Evolutionary conservation across 2,329 filamentous ascomycete genomes (phyloP), one percentile per base, ranked within the genome.

Genomic region (Scytalidium lignicola): DNA sequence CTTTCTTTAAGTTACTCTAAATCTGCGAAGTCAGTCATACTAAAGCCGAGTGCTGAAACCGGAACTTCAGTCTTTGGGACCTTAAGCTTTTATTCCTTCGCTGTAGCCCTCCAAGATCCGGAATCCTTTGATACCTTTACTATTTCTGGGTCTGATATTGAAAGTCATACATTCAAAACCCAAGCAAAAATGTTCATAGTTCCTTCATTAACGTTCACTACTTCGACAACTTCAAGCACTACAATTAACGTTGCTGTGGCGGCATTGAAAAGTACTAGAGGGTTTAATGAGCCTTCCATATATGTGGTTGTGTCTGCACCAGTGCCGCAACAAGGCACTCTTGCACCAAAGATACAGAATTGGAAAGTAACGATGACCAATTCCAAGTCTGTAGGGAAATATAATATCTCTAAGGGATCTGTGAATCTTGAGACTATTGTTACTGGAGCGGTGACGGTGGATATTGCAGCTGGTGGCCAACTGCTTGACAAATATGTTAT

Each of bases 21-120:
- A 20, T 17, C 26, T 26, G 20, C 43, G 26, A 17, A 32, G 22
- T 44, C 20, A 15, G 9, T 41, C 22, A 26, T 17, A 7, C 48
- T 55, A 3, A 53, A 18, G 13, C n/a, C 55, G 3, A 51, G 58
- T 43, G 15, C 49, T 7, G 19, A 17, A n/a, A 43, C 29, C 1
- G 58, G 56, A 17, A 44, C 41, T 13, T 51, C 26, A 21, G 20
- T 53, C 32, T 59, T 56, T 40, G 57, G 56, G 2, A 46, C 23
- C 2, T 54, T 55, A 2, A 46, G 48, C 3, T 59, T 53, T 37
- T 60, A 54, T 42, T 48, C 58, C 6, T 58, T 60, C 52, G 48
- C 8, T 12, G 41, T 44, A 6, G 1, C 18, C 7, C 50, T 60
- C 20, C 15, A 47, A 3, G 20, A 43, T 8, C 42, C 50, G n/a